phyloP scores from a whole-genome alignment of 2,329 filamentous ascomycete species.

The Aschersonia sp. region DNA sequence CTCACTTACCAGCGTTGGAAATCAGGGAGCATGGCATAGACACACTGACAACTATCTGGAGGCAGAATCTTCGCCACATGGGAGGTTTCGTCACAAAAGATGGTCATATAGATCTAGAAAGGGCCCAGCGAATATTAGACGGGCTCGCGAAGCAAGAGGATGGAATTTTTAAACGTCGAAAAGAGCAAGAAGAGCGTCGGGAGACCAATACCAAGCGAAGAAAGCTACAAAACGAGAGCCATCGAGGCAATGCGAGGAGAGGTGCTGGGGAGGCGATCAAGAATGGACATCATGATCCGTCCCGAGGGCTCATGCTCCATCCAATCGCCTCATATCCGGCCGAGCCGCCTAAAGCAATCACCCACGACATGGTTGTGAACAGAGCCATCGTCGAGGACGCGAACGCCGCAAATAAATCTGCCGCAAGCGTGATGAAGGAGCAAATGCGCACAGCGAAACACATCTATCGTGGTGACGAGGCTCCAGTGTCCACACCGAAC shows the following conservation, averaged over 20 bases:
- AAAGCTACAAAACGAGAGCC: slow-evolving; percentile 50
- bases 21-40: slow-evolving; percentile 97
- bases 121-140: slow-evolving; percentile 76
- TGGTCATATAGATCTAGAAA: slow-evolving; percentile 74
- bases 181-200: slow-evolving; percentile 71
- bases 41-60: slow-evolving; percentile 92
- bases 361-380: slow-evolving; percentile 81
- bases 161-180: slow-evolving; percentile 77
- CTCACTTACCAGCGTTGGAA: slow-evolving; percentile 91
- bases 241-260: slow-evolving; percentile 1
- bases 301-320: slow-evolving; percentile 16
- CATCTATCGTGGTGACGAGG: slow-evolving; percentile 9
- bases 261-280: slow-evolving; percentile 7
- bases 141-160: slow-evolving; percentile 89
- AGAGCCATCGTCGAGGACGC: slow-evolving; percentile 50
- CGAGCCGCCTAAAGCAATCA: slow-evolving; percentile 44
- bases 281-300: slow-evolving; percentile 20
- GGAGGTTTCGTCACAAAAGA: slow-evolving; percentile 94
- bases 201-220: slow-evolving; percentile 69
- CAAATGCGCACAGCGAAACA: slow-evolving; percentile 43
- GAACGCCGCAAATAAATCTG: slow-evolving; percentile 83
- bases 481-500: slow-evolving; percentile 37
- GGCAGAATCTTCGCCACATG: slow-evolving; percentile 81
- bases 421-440: slow-evolving; percentile 75
- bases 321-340: slow-evolving; percentile 35